These are phyloP conservation scores for Neolecta irregularis DNA, from an alignment of 1,139 yeast genomes.

Conservation along the genomic window DNA sequence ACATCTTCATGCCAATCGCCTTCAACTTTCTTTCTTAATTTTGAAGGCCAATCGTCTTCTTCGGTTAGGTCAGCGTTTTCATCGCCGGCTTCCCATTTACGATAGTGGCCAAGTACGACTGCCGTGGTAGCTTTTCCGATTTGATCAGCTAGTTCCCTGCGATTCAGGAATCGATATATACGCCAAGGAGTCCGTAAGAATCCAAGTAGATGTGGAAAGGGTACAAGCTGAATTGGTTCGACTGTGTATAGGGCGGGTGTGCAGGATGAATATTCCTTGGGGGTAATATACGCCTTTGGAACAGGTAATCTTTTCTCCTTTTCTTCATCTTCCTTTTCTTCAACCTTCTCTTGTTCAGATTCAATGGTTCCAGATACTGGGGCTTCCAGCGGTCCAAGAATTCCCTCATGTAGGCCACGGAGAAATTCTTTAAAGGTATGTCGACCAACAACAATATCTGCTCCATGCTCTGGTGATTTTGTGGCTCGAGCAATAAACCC, in stretches of 20 bases:
- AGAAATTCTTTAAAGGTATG: slow-evolving; percentile 92
- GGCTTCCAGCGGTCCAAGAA: slow-evolving; percentile 54
- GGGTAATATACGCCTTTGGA: neutral
- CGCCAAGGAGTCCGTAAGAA: slow-evolving; percentile 62
- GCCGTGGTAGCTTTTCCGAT: slow-evolving; percentile 48
- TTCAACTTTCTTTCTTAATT: slow-evolving; percentile 57
- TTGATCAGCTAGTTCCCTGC: slow-evolving; percentile 54
- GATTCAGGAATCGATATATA: slow-evolving; percentile 62
- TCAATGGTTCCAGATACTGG: slow-evolving; percentile 15
- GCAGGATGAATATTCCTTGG: neutral
- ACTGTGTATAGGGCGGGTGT: slow-evolving; percentile 16
- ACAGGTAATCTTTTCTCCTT: neutral
- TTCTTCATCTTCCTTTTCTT: slow-evolving; percentile 1
- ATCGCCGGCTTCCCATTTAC: slow-evolving; percentile 44
- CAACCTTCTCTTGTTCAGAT: slow-evolving; percentile 7
- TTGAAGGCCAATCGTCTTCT: slow-evolving; percentile 79
- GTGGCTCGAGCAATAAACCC: slow-evolving; percentile 7
- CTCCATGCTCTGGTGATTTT: slow-evolving; percentile 30
- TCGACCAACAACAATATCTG: slow-evolving; percentile 81
- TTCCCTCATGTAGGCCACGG: slow-evolving; percentile 84
- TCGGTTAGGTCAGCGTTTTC: slow-evolving; percentile 45
- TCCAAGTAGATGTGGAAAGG: slow-evolving; percentile 65
- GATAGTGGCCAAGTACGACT: slow-evolving; percentile 38
- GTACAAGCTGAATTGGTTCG: slow-evolving; percentile 54
- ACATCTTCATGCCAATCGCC: slow-evolving; percentile 12